These are phyloP conservation scores for Trebouxia gelatinosa DNA, from an alignment of 163 green algal species.

Conservation along the genomic window DNA sequence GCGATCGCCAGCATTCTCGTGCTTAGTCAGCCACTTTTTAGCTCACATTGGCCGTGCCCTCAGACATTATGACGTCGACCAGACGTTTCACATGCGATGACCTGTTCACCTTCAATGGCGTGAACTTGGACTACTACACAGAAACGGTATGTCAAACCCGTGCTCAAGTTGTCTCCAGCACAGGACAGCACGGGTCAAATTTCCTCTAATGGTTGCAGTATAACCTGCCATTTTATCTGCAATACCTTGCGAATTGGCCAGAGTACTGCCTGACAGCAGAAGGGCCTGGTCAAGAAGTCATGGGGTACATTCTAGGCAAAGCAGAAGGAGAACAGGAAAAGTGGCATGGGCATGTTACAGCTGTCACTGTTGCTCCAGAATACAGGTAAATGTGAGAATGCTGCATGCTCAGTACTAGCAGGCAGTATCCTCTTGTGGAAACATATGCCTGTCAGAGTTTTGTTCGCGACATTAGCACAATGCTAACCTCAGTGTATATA, in stretches of 20 bases:
- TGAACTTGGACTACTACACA: conserved; percentile 97
- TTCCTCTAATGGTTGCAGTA: conserved; percentile 66
- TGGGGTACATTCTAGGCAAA: conserved; percentile 97
- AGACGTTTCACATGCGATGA: conserved; percentile 91
- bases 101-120: conserved; percentile 94
- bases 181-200: not conserved
- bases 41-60: too few relatives aligned
- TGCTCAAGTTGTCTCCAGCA: not conserved
- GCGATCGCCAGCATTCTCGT: too few relatives aligned
- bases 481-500: too few relatives aligned
- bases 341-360: conserved; percentile 99
- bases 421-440: too few relatives aligned
- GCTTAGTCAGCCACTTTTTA: too few relatives aligned
- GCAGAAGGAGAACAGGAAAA: conserved; percentile 81
- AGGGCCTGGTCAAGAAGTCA: conserved; percentile 49
- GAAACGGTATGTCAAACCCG: conserved; percentile 76
- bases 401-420: too few relatives aligned
- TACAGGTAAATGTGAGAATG: too few relatives aligned
- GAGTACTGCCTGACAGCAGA: conserved; percentile 87
- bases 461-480: too few relatives aligned
- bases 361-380: conserved; percentile 88
- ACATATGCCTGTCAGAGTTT: too few relatives aligned
- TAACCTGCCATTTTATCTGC: conserved; percentile 95
- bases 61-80: conserved; percentile 96
- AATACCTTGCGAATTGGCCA: conserved; percentile 94